phyloP scores from a whole-genome alignment of 176 grass and related monocot species.

The Cymbopogon citratus region DNA sequence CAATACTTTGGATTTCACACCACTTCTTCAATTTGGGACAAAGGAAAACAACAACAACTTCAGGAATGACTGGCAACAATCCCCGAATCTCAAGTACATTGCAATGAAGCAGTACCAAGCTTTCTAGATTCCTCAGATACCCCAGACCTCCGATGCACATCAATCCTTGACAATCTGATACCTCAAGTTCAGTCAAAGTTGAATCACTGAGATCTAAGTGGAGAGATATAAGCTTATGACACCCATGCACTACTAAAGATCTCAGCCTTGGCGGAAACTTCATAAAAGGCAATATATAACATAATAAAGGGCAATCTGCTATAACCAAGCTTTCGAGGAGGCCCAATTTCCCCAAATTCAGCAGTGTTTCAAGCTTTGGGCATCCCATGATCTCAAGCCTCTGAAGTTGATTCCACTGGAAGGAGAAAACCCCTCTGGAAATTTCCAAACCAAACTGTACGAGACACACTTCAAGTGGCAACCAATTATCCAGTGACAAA shows the following conservation, averaged over 20 bases:
- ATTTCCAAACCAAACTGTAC: not conserved
- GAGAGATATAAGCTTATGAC: slow-evolving; percentile 21
- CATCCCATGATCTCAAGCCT: slow-evolving; percentile 32
- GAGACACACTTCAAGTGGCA: not conserved
- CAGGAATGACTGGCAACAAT: not conserved
- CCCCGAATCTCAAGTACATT: not conserved
- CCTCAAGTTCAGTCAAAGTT: slow-evolving; percentile 12
- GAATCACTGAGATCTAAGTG: not conserved
- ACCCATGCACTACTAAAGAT: slow-evolving; percentile 25
- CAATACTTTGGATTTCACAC: slow-evolving; percentile 20
- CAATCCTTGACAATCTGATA: slow-evolving; percentile 17
- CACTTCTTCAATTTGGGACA: slow-evolving; percentile 34
- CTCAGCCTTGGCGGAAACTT: slow-evolving; percentile 1
- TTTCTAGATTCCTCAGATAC: not conserved
- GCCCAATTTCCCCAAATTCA: not conserved
- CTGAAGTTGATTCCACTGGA: not conserved
- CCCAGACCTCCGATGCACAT: not conserved
- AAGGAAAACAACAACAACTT: slow-evolving; percentile 1
- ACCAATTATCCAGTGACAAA: not conserved
- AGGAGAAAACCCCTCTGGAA: not conserved
- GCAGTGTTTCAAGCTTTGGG: not conserved
- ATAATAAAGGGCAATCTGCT: slow-evolving; percentile 11
- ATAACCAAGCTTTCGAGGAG: not conserved
- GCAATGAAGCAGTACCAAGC: slow-evolving; percentile 15
- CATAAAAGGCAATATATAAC: not conserved